Conservation (phyloP, 1,139 yeast species). For the Candida tetrigidarum region DNA sequence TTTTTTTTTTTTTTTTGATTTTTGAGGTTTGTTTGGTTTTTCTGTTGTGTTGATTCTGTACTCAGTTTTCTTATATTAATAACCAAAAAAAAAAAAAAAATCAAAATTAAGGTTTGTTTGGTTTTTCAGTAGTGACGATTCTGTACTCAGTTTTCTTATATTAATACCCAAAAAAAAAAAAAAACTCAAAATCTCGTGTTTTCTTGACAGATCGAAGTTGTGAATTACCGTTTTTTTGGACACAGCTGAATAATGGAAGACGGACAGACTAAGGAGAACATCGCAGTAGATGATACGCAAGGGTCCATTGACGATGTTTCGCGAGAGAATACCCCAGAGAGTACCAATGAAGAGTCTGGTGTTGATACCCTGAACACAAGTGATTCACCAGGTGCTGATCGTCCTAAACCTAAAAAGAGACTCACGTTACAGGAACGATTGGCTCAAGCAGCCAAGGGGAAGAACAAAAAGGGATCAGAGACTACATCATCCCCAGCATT, state of each 20-base stretch:
- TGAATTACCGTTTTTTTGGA: not conserved
- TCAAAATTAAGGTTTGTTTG: too few species aligned
- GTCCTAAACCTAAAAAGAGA: slow-evolving; percentile 40
- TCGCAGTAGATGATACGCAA: not conserved
- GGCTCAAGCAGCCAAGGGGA: slow-evolving; percentile 75
- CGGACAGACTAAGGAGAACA: not conserved
- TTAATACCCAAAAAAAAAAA: too few species aligned
- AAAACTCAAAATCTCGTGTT: not conserved
- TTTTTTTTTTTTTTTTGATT: not conserved
- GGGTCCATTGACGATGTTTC: not conserved
- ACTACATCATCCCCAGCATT: slow-evolving; percentile 12
- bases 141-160: not conserved
- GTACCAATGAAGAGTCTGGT: not conserved
- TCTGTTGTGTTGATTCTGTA: not conserved
- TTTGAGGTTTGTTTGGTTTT: too few species aligned
- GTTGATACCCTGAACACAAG: slow-evolving; percentile 1
- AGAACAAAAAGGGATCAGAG: slow-evolving; percentile 23
- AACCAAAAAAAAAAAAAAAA: too few species aligned
- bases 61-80: not conserved
- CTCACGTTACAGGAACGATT: slow-evolving; percentile 78
- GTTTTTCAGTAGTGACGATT: not conserved
- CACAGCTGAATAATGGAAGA: not conserved
- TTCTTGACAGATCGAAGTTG: not conserved
- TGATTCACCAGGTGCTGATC: slow-evolving; percentile 1
- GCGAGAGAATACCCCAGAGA: not conserved